Conservation (phyloP, 495 filamentous ascomycete species). For the Aspergillus ostianus region DNA sequence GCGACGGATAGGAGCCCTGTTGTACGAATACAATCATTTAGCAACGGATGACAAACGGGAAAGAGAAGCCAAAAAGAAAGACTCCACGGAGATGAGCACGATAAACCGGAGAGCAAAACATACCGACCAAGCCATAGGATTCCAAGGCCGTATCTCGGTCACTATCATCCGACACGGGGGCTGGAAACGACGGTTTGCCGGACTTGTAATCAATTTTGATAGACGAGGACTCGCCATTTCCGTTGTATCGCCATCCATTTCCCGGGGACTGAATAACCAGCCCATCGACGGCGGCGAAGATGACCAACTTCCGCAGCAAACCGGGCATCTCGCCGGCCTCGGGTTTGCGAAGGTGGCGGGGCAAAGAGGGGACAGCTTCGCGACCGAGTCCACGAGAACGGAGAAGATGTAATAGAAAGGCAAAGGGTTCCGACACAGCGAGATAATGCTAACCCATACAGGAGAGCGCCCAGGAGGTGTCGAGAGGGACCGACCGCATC, state of each 20-base stretch:
- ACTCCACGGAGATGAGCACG: not conserved
- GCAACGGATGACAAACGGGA: not conserved
- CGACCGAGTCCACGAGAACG: not conserved
- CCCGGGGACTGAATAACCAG: conserved; percentile 74
- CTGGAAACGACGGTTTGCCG: conserved; percentile 50
- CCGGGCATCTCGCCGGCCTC: conserved; percentile 58
- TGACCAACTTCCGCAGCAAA: conserved; percentile 72
- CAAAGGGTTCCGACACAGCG: not conserved
- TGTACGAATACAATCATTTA: not conserved
- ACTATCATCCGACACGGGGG: conserved; percentile 33
- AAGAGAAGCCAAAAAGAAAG: not conserved
- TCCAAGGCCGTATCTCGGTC: conserved; percentile 57
- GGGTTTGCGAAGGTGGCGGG: conserved; percentile 14
- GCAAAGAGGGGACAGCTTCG: not conserved
- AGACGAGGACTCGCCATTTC: conserved; percentile 40
- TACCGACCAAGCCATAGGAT: conserved; percentile 83
- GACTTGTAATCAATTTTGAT: conserved; percentile 76
- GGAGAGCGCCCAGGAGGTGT: not conserved
- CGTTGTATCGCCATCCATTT: conserved; percentile 44
- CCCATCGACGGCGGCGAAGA: conserved; percentile 84
- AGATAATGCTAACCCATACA: not conserved
- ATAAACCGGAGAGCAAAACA: conserved; percentile 16
- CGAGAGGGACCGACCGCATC: not conserved
- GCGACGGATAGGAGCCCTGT: conserved; percentile 73
- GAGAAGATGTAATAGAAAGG: not conserved